Percentiles rank a stretch among this genome's conserved stretches.
Conservation (phyloP, 1,284 basidiomycete species). For the Puccinia sorghi region DNA sequence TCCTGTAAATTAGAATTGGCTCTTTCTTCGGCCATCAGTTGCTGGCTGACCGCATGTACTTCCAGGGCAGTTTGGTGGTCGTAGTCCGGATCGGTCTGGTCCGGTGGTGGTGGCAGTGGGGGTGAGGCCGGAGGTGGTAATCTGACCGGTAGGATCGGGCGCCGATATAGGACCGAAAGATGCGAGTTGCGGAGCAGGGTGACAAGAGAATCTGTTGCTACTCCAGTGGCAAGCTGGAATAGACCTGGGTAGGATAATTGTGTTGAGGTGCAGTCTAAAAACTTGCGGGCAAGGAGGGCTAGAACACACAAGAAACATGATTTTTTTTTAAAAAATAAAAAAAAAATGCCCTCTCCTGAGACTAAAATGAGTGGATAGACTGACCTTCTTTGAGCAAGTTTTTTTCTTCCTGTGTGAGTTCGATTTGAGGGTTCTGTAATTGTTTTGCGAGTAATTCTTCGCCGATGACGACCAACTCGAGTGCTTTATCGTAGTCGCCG, state of each 20-base stretch:
- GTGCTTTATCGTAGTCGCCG: constrained; percentile 63
- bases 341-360: background rate
- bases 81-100: constrained; percentile 52
- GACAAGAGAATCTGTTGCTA: constrained; percentile 62
- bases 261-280: constrained; percentile 71
- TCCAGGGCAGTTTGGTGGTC: constrained; percentile 53
- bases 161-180: constrained; percentile 79
- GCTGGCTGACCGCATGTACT: constrained; percentile 49
- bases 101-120: constrained; percentile 50
- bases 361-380: background rate
- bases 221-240: constrained; percentile 57
- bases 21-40: constrained; percentile 31
- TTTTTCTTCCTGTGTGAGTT: constrained; percentile 15
- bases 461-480: constrained; percentile 72
- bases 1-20: background rate
- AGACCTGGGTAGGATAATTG: constrained; percentile 80
- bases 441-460: constrained; percentile 70
- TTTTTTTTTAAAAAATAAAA: too few relatives aligned
- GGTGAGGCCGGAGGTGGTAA: constrained; percentile 38
- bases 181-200: constrained; percentile 87
- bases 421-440: constrained; percentile 45
- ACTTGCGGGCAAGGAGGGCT: constrained; percentile 63
- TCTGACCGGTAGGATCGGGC: constrained; percentile 55
- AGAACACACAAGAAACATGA: background rate
- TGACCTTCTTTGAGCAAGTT: constrained; percentile 15